Evolutionary conservation across 371 early-diverging fungal species (phyloP).

Genomic region (Basidiobolus meristosporus): DNA sequence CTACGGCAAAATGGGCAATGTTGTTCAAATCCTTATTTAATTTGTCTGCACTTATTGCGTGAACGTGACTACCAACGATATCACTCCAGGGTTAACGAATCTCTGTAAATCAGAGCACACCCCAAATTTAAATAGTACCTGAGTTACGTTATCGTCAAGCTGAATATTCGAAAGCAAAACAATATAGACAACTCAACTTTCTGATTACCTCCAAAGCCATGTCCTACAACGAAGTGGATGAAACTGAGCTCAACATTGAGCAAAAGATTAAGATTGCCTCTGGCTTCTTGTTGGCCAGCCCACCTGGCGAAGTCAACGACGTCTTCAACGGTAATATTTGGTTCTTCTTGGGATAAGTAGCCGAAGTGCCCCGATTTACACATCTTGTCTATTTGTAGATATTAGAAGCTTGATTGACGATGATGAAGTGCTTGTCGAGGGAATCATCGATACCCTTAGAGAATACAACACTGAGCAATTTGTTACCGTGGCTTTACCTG

Average conservation of each 20-base stretch:
- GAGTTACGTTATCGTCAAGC: no score
- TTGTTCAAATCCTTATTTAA: no score
- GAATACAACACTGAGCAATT: conserved; percentile 76
- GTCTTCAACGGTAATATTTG: conserved; percentile 67
- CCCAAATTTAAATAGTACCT: no score
- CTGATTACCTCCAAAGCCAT: neutral
- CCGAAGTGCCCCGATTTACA: neutral
- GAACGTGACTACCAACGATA: no score
- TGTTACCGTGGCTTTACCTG: conserved; percentile 42
- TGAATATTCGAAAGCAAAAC: no score
- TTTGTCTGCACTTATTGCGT: no score
- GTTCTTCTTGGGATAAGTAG: neutral
- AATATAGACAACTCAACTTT: neutral
- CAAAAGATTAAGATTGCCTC: conserved; percentile 62
- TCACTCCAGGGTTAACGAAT: no score
- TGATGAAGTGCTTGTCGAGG: conserved; percentile 53
- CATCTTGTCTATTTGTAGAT: conserved; percentile 25
- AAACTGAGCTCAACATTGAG: conserved; percentile 11
- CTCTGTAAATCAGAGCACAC: no score
- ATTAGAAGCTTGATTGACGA: conserved; percentile 67
- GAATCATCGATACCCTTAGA: conserved; percentile 45
- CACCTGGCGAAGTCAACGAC: conserved; percentile 93
- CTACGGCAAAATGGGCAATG: no score
- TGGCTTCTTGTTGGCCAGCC: conserved; percentile 63
- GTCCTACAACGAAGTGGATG: neutral